Evolutionary conservation across 176 grass and related monocot genomes (phyloP).

Genomic region (Rhynchospora tenuis): DNA sequence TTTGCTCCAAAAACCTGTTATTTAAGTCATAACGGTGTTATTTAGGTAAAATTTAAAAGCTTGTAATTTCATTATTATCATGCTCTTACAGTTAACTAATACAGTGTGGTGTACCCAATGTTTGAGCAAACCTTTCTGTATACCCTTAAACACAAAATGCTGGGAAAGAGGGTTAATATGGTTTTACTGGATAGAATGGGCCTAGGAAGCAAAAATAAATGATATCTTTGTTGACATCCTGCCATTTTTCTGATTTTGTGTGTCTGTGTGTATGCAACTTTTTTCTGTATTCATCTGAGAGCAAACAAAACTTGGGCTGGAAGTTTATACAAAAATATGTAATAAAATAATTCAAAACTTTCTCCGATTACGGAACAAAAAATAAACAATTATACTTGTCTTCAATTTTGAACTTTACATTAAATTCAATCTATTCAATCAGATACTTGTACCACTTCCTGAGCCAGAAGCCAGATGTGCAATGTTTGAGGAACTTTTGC

Average conservation of each 20-base stretch:
- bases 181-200: no score
- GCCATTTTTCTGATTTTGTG: background rate
- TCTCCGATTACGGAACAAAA: background rate
- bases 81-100: background rate
- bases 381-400: background rate
- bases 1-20: no score
- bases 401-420: background rate
- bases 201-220: background rate
- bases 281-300: background rate
- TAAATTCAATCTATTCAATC: background rate
- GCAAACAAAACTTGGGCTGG: background rate
- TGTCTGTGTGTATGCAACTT: background rate
- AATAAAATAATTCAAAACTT: background rate
- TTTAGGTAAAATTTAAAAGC: no score
- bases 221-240: background rate
- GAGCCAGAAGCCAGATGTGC: conserved; percentile 80
- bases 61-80: background rate
- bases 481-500: conserved; percentile 82
- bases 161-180: background rate
- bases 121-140: background rate
- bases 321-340: conserved; percentile 1
- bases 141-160: background rate
- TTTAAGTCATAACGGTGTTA: no score
- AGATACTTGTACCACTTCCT: conserved; percentile 96
- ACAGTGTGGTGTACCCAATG: background rate